Base-by-base conservation (phyloP, 176 grass and related monocot genomes). In the Puya raimondii region DNA sequence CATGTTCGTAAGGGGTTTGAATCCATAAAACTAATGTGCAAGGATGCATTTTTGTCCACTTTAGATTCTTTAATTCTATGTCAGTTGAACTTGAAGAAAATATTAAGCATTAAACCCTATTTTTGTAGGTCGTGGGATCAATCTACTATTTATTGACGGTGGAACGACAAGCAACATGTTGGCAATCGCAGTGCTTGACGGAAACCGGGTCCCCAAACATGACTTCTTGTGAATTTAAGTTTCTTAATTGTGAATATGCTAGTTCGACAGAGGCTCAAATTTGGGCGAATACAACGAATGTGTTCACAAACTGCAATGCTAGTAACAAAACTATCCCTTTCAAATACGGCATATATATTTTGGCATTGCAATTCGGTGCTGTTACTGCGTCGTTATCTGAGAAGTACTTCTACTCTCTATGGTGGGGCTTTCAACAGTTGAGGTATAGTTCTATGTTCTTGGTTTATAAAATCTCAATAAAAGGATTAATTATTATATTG, bases 381-480 rank as follows among this genome's bases (percentile, higher is more conserved):
- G 16, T n/a, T 9, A 27, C 23, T 33, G 16, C 61, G 51, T 81
- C 58, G n/a, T 74, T 79, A 18, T 49, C 29, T 12, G 81, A 83
- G 9, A 88, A 81, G 47, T 81, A 81, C 25, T 81, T 84, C 69
- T 88, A 67, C 57, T 72, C 49, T 47, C 61, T 81, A 14, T 88
- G 86, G 86, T 85, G 78, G 86, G 86, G 74, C 51, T 57, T 85
- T 48, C 82, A 88, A 73, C 73, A 75, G 58, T 49, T 88, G 63
- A 81, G 53, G 78, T 83, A 74, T 1, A 65, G 58, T 69, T 51
- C 23, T 73, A 11, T 58, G 42, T 51, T 64, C 25, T 51, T 33
- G 22, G 68, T 68, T 63, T 56, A 3, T 72, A 53, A 20, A 42
- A 42, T 42, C 33, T 42, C 33, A 42, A 42, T 7, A 42, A 42